These are phyloP conservation scores for Nicotiana otophora DNA, from an alignment of 257 asterid genomes.

Conservation along the genomic window DNA sequence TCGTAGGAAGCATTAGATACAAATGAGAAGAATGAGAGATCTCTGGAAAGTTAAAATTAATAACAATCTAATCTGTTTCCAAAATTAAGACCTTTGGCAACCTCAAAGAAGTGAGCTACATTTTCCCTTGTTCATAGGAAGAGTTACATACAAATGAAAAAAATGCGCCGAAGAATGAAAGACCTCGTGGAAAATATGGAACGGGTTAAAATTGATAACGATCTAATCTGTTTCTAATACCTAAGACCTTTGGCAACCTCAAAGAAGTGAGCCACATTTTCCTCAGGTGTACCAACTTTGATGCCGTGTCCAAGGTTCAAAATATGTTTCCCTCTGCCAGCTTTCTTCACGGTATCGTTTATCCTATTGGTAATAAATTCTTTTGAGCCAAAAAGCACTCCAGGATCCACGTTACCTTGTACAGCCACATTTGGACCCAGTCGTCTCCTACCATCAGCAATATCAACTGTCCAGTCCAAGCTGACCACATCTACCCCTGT, in stretches of 20 bases:
- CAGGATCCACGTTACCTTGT: slow-evolving; percentile 95
- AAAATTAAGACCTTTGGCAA: slow-evolving; percentile 82
- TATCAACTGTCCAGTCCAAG: slow-evolving; percentile 98
- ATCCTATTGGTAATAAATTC: slow-evolving; percentile 84
- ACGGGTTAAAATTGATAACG: background rate
- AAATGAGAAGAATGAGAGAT: slow-evolving; percentile 13
- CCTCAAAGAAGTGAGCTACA: slow-evolving; percentile 95
- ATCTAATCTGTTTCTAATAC: slow-evolving; percentile 31
- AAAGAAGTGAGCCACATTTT: slow-evolving; percentile 94
- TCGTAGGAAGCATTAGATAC: slow-evolving; percentile 5
- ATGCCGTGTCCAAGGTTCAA: slow-evolving; percentile 98
- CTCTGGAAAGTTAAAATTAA: slow-evolving; percentile 12
- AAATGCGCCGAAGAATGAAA: slow-evolving; percentile 9
- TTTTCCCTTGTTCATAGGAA: slow-evolving; percentile 34
- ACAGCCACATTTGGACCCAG: slow-evolving; percentile 77
- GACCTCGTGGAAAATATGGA: slow-evolving; percentile 14
- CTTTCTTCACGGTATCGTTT: slow-evolving; percentile 78
- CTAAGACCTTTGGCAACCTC: slow-evolving; percentile 92
- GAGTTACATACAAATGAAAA: background rate
- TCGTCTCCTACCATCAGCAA: slow-evolving; percentile 92
- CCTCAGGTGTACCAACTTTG: slow-evolving; percentile 95
- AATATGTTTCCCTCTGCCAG: slow-evolving; percentile 88
- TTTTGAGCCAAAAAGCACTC: slow-evolving; percentile 94
- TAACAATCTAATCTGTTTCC: slow-evolving; percentile 6
- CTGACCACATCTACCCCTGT: slow-evolving; percentile 93